A percentile compares a stretch with the other conserved stretches of the same genome.
Conservation (phyloP, 257 asterid genomes). For the Nicotiana attenuata region DNA sequence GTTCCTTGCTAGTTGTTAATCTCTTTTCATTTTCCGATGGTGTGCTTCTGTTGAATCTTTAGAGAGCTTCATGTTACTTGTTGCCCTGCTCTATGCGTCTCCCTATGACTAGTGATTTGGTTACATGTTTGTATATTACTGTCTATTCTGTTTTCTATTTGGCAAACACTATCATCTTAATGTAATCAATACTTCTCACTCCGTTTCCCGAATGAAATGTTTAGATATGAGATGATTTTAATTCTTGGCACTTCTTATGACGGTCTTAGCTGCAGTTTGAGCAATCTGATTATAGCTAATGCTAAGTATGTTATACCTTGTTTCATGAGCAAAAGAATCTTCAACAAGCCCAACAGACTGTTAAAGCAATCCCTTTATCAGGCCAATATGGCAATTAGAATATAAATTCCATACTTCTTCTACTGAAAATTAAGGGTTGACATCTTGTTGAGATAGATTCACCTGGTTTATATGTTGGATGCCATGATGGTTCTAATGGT, state of each 20-base stretch:
- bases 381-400: not conserved
- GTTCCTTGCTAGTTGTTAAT: not conserved
- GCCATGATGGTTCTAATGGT: constrained; percentile 1
- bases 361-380: not conserved
- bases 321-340: not conserved
- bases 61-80: not conserved
- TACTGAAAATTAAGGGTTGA: not conserved
- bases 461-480: not conserved
- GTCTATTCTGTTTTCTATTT: not conserved
- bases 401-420: not conserved
- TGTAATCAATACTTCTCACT: not conserved
- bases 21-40: not conserved
- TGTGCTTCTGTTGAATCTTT: not conserved
- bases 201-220: not conserved
- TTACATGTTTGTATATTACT: not conserved
- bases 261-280: not conserved
- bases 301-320: not conserved
- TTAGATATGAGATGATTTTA: not conserved
- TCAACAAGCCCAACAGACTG: not conserved
- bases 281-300: not conserved
- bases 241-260: not conserved
- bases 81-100: not conserved
- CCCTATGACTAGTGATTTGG: not conserved
- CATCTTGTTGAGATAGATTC: not conserved
- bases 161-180: not conserved